A percentile compares a stretch with the other conserved stretches of the same genome.
Conservation (phyloP, 257 asterid species). For the Linderniella brevidens region DNA sequence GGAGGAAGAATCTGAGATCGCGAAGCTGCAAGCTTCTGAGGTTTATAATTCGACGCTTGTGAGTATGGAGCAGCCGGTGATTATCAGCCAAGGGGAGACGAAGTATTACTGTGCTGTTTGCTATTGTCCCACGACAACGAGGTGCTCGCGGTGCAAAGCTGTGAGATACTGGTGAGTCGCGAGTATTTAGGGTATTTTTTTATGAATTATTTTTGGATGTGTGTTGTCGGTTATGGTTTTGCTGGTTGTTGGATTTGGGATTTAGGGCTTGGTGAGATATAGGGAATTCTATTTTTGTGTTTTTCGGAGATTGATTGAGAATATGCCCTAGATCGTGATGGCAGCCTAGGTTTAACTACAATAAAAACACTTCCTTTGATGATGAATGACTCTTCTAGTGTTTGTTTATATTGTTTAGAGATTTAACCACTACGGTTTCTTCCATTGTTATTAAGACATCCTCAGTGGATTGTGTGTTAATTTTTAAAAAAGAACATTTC, state of each 20-base stretch:
- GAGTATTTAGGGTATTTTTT: background rate
- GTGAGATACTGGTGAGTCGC: constrained; percentile 40
- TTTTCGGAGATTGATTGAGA: too few species aligned
- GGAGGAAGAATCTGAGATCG: constrained; percentile 23
- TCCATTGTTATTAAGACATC: too few species aligned
- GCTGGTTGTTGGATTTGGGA: background rate
- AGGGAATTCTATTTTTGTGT: too few species aligned
- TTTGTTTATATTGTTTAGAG: too few species aligned
- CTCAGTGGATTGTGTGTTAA: too few species aligned
- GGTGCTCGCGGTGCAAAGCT: constrained; percentile 45
- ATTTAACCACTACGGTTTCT: too few species aligned
- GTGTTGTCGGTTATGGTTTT: background rate
- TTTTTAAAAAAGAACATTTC: too few species aligned
- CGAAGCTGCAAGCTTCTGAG: constrained; percentile 21
- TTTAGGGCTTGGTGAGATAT: too few species aligned
- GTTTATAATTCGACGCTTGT: constrained; percentile 14
- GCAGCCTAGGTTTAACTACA: too few species aligned
- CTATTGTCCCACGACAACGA: constrained; percentile 29
- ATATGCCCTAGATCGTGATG: too few species aligned
- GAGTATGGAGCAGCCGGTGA: constrained; percentile 5
- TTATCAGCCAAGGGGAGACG: constrained; percentile 15
- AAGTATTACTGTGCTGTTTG: constrained; percentile 32
- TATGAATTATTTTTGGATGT: background rate
- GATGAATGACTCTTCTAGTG: too few species aligned
- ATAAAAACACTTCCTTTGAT: too few species aligned